These are phyloP conservation scores for Gnetum montanum DNA, from an alignment of 75 land plant species.

Conservation along the genomic window DNA sequence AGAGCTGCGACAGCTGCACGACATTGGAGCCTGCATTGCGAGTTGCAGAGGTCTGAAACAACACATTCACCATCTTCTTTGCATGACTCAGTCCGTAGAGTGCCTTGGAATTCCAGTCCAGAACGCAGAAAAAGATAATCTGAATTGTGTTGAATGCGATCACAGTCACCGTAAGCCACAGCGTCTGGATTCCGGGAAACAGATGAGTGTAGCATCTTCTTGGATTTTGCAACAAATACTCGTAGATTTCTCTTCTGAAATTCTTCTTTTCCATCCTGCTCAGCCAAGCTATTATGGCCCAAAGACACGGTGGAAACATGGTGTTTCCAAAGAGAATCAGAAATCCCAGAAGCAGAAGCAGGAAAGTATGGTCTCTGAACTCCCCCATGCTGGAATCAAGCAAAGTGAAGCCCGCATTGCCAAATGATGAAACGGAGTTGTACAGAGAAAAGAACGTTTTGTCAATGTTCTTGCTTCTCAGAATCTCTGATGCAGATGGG, in stretches of 20 bases:
- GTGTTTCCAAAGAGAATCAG: slow-evolving; percentile 6
- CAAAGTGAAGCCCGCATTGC: background rate
- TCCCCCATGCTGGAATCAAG: slow-evolving; percentile 2
- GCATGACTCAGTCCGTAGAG: slow-evolving; percentile 2
- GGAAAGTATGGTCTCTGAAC: background rate
- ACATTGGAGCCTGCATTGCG: slow-evolving; percentile 25
- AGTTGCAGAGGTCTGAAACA: slow-evolving; percentile 23
- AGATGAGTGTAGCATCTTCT: slow-evolving; percentile 4
- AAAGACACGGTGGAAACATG: slow-evolving; percentile 4
- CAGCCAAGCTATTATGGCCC: background rate
- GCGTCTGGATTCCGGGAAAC: slow-evolving; percentile 8
- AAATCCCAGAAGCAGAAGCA: background rate
- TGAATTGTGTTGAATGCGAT: slow-evolving; percentile 3
- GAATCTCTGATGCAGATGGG: background rate
- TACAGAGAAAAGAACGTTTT: background rate
- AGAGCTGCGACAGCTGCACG: slow-evolving; percentile 10
- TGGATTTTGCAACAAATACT: slow-evolving; percentile 4
- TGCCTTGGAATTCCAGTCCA: background rate
- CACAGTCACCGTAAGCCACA: slow-evolving; percentile 9
- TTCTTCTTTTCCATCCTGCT: background rate
- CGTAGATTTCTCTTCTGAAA: background rate
- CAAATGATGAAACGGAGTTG: background rate
- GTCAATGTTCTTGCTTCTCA: background rate
- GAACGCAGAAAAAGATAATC: background rate
- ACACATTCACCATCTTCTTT: slow-evolving; percentile 17